These are phyloP conservation scores for Solanum peruvianum DNA, from an alignment of 257 asterid genomes.

Conservation along the genomic window DNA sequence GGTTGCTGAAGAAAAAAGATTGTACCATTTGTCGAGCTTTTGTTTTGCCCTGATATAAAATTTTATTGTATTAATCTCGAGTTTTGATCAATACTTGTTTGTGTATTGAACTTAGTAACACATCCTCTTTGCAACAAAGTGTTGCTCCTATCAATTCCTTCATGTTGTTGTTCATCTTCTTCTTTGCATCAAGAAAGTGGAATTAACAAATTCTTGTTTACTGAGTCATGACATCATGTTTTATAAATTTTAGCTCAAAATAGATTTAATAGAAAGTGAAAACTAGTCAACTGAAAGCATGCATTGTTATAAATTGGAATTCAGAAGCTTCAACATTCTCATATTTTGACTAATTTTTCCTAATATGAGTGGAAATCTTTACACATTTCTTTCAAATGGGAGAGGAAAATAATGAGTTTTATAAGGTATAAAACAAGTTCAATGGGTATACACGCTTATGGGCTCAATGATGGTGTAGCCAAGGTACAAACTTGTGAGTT, in stretches of 20 bases:
- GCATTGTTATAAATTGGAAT: too few relatives aligned
- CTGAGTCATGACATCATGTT: neutral
- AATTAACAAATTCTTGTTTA: neutral
- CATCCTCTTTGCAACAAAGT: too few relatives aligned
- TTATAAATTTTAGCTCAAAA: neutral
- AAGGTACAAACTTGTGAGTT: too few relatives aligned
- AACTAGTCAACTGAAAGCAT: too few relatives aligned
- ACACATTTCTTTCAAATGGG: too few relatives aligned
- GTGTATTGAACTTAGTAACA: neutral
- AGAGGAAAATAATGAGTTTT: too few relatives aligned
- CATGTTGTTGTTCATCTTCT: neutral
- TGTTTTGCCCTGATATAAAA: neutral
- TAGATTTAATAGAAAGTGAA: neutral
- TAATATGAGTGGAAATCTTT: too few relatives aligned
- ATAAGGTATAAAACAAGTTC: too few relatives aligned
- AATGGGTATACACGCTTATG: too few relatives aligned
- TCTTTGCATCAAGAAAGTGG: neutral
- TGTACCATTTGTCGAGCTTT: conserved; percentile 1
- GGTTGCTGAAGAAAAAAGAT: neutral
- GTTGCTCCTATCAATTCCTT: neutral
- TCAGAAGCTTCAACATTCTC: too few relatives aligned
- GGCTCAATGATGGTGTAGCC: too few relatives aligned
- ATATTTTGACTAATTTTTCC: too few relatives aligned
- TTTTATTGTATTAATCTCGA: accelerated
- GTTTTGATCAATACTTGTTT: neutral